These are phyloP conservation scores for Chaetomidium leptoderma DNA, from an alignment of 495 filamentous ascomycete genomes.

Conservation along the genomic window DNA sequence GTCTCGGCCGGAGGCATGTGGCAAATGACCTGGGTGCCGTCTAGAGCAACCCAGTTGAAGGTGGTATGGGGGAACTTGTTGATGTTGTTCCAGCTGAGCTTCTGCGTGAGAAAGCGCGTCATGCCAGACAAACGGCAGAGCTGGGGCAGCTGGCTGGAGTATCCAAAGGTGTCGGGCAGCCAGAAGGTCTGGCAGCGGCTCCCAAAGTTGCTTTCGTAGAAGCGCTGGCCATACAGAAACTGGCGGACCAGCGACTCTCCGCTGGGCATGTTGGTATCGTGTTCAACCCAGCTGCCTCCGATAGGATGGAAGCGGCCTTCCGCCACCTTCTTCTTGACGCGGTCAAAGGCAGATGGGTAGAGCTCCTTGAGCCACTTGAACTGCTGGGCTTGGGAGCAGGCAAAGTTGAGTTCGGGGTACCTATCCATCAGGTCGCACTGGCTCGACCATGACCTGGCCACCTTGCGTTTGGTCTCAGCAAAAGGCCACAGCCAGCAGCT, in stretches of 20 bases:
- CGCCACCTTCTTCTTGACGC: slow-evolving; percentile 85
- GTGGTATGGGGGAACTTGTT: slow-evolving; percentile 98
- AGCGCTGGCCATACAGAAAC: slow-evolving; percentile 89
- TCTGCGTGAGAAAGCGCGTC: slow-evolving; percentile 95
- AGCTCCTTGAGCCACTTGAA: slow-evolving; percentile 93
- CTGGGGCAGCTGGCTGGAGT: slow-evolving; percentile 91
- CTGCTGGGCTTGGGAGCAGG: slow-evolving; percentile 89
- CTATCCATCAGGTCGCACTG: slow-evolving; percentile 92
- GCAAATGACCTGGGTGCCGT: slow-evolving; percentile 93
- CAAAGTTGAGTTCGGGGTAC: slow-evolving; percentile 91
- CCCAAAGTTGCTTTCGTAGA: slow-evolving; percentile 91
- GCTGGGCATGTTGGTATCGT: slow-evolving; percentile 95
- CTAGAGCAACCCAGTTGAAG: slow-evolving; percentile 94
- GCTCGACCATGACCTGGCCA: slow-evolving; percentile 92
- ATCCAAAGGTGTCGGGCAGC: slow-evolving; percentile 97
- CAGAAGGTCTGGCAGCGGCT: slow-evolving; percentile 88
- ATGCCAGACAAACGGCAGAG: slow-evolving; percentile 88
- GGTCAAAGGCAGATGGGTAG: slow-evolving; percentile 82
- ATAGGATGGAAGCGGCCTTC: slow-evolving; percentile 90
- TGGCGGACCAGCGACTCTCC: slow-evolving; percentile 94
- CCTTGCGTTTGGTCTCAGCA: slow-evolving; percentile 97
- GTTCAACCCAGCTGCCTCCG: slow-evolving; percentile 97
- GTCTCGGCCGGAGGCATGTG: slow-evolving; percentile 95
- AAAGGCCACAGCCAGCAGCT: slow-evolving; percentile 98
- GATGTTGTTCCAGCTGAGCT: slow-evolving; percentile 91